These are phyloP conservation scores for Setomelanomma holmii DNA, from an alignment of 2,329 filamentous ascomycete species.

Conservation along the genomic window DNA sequence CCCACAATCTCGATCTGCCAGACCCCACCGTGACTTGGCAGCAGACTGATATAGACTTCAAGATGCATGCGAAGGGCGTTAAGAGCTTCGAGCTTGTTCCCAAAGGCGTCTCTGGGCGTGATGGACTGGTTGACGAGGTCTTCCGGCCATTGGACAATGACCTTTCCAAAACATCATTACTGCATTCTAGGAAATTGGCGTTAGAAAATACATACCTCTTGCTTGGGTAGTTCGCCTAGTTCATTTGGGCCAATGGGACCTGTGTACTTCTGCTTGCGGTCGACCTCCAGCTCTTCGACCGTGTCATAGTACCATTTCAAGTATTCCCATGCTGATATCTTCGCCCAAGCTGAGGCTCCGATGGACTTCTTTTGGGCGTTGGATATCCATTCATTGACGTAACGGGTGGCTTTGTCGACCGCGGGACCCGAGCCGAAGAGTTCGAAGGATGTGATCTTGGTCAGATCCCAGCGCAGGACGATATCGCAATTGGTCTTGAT, in stretches of 20 bases:
- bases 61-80: slow-evolving; percentile 35
- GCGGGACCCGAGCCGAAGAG: slow-evolving; percentile 27
- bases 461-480: slow-evolving; percentile 14
- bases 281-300: slow-evolving; percentile 19
- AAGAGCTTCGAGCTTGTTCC: slow-evolving; percentile 34
- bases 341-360: slow-evolving; percentile 37
- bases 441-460: slow-evolving; percentile 29
- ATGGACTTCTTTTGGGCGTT: slow-evolving; percentile 24
- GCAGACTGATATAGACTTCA: slow-evolving; percentile 36
- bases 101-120: slow-evolving; percentile 35
- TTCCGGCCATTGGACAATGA: slow-evolving; percentile 30
- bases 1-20: slow-evolving; percentile 34
- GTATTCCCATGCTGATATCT: slow-evolving; percentile 28
- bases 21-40: slow-evolving; percentile 5
- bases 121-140: slow-evolving; percentile 21
- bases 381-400: slow-evolving; percentile 40
- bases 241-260: slow-evolving; percentile 17
- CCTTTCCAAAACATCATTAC: slow-evolving; percentile 5
- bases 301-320: slow-evolving; percentile 33
- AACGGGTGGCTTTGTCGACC: slow-evolving; percentile 23
- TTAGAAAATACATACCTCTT: slow-evolving; percentile 9
- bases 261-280: slow-evolving; percentile 30
- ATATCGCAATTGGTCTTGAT: slow-evolving; percentile 28
- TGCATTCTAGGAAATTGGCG: neutral
- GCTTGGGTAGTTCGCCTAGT: slow-evolving; percentile 8